Conservation (phyloP, 1,139 yeast genomes). For the Geotrichum reessii region DNA sequence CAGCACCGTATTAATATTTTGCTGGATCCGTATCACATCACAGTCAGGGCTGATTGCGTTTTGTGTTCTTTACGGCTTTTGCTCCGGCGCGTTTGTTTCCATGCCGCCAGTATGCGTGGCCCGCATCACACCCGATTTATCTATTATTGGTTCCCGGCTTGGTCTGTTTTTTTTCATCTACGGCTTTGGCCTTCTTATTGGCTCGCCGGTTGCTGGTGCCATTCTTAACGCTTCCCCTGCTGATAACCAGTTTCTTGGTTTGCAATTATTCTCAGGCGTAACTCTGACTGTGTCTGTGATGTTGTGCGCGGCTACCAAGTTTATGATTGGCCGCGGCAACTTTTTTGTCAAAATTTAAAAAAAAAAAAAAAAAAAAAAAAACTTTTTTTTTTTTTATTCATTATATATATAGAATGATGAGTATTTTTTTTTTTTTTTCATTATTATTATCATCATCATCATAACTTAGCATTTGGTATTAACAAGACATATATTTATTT, state of each 20-base stretch:
- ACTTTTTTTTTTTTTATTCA: too few relatives aligned
- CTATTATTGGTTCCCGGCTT: slow-evolving; percentile 43
- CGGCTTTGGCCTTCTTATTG: slow-evolving; percentile 47
- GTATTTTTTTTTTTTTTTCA: too few relatives aligned
- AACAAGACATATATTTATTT: background rate
- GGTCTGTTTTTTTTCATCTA: slow-evolving; percentile 58
- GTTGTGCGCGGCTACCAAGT: background rate
- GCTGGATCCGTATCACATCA: slow-evolving; percentile 41
- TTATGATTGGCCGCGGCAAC: slow-evolving; percentile 3
- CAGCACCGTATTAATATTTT: slow-evolving; percentile 29
- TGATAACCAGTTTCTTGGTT: slow-evolving; percentile 5
- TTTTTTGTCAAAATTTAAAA: slow-evolving; percentile 3
- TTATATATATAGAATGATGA: too few relatives aligned
- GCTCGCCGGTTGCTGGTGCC: slow-evolving; percentile 53
- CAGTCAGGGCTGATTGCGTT: slow-evolving; percentile 40
- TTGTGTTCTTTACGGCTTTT: slow-evolving; percentile 47
- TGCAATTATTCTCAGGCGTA: slow-evolving; percentile 9
- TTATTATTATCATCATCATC: background rate
- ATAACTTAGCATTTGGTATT: too few relatives aligned
- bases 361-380: background rate
- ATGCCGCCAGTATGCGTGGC: slow-evolving; percentile 41
- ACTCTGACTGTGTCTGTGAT: slow-evolving; percentile 1
- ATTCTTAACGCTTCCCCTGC: slow-evolving; percentile 24
- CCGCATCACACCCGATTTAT: slow-evolving; percentile 49
- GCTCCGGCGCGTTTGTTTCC: slow-evolving; percentile 43